Evolutionary conservation across 495 filamentous ascomycete species (phyloP).

Genomic region (Wilcoxina mikolae): DNA sequence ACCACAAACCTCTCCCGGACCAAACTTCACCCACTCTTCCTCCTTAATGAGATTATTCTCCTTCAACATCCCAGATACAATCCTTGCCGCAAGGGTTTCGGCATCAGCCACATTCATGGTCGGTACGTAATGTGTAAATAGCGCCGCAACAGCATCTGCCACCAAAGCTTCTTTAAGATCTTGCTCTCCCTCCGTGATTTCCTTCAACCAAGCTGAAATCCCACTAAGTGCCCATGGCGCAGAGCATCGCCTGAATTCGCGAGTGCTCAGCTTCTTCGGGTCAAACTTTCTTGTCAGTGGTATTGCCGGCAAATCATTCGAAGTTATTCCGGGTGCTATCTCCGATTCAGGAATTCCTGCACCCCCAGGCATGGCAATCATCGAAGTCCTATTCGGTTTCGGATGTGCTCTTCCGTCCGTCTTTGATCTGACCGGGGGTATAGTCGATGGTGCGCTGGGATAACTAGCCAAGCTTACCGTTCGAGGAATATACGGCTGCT

Average conservation of each 20-base stretch:
- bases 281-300: conserved; percentile 54
- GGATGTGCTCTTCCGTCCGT: conserved; percentile 68
- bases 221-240: conserved; percentile 90
- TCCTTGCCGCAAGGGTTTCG: conserved; percentile 64
- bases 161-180: conserved; percentile 73
- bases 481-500: conserved; percentile 45
- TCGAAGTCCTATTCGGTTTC: conserved; percentile 16
- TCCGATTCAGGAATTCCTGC: conserved; percentile 3
- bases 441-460: conserved; percentile 61
- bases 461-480: conserved; percentile 74
- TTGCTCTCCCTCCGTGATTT: conserved; percentile 67
- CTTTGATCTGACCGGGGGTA: conserved; percentile 75
- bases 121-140: conserved; percentile 92
- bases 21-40: conserved; percentile 96
- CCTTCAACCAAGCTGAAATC: conserved; percentile 72
- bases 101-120: conserved; percentile 99
- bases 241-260: conserved; percentile 69
- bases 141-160: conserved; percentile 68
- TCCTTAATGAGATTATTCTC: conserved; percentile 69
- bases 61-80: conserved; percentile 67
- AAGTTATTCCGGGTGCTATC: conserved; percentile 23
- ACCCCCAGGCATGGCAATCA: not conserved
- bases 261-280: conserved; percentile 67
- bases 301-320: conserved; percentile 36
- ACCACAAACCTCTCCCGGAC: conserved; percentile 56